Conservation (phyloP, 2,329 filamentous ascomycete genomes). For the Ambrosiella beaveri region DNA sequence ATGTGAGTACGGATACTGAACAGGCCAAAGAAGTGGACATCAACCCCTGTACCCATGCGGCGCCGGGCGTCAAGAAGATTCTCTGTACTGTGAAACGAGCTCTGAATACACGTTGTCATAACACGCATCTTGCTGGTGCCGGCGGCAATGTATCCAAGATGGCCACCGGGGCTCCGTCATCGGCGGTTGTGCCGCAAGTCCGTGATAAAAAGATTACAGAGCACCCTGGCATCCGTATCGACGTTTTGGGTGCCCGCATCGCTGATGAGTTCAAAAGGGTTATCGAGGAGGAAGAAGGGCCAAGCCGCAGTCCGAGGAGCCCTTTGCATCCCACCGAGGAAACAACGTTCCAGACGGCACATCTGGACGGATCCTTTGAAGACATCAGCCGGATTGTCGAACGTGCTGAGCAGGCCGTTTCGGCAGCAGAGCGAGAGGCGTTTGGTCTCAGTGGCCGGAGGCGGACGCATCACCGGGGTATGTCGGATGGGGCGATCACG, state of each 20-base stretch:
- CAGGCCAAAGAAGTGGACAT: constrained; percentile 22
- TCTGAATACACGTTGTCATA: constrained; percentile 40
- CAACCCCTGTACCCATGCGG: neutral
- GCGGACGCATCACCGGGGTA: constrained; percentile 21
- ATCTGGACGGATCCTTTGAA: constrained; percentile 27
- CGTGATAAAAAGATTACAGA: constrained; percentile 26
- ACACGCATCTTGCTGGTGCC: constrained; percentile 19
- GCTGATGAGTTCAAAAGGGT: constrained; percentile 65
- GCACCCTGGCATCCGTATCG: constrained; percentile 49
- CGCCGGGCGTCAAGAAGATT: constrained; percentile 65
- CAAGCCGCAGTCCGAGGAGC: neutral
- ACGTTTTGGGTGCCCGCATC: constrained; percentile 63
- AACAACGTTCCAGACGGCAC: constrained; percentile 9
- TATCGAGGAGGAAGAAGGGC: constrained; percentile 44
- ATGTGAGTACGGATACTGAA: constrained; percentile 32
- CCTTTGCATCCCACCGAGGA: neutral
- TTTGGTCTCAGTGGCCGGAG: neutral
- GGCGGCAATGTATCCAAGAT: constrained; percentile 34
- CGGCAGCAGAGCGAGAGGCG: too few species aligned
- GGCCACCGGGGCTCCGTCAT: constrained; percentile 39
- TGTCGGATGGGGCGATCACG: constrained; percentile 45
- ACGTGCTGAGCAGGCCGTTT: neutral
- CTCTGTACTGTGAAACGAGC: constrained; percentile 74
- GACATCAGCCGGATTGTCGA: constrained; percentile 23
- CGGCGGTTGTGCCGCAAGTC: constrained; percentile 41